These are phyloP conservation scores for Phialemoniopsis sp. DNA, from an alignment of 2,329 filamentous ascomycete genomes.

Conservation along the genomic window DNA sequence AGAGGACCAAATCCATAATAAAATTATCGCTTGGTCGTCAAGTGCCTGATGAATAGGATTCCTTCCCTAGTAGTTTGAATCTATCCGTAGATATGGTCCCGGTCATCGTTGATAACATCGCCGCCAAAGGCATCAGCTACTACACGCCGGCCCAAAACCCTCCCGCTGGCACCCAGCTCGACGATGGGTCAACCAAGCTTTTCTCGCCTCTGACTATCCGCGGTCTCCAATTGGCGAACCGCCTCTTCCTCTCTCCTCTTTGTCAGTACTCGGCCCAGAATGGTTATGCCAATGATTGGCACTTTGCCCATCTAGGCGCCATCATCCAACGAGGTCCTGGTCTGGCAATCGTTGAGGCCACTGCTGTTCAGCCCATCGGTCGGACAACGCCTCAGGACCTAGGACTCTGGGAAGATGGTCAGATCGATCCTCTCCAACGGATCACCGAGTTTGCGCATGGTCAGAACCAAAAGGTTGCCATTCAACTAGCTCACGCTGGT, in stretches of 20 bases:
- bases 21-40: no score
- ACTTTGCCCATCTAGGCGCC: constrained; percentile 33
- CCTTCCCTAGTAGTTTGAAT: no score
- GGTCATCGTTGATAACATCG: constrained; percentile 13
- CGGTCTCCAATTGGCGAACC: constrained; percentile 37
- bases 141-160: constrained; percentile 35
- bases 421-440: constrained; percentile 25
- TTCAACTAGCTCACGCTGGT: constrained; percentile 70
- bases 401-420: constrained; percentile 29
- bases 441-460: constrained; percentile 38
- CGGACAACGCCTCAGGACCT: constrained; percentile 28
- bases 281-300: constrained; percentile 36
- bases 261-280: constrained; percentile 40
- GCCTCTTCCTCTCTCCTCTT: constrained; percentile 42
- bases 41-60: no score
- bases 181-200: constrained; percentile 27
- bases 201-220: constrained; percentile 40
- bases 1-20: no score
- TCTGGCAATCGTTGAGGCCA: constrained; percentile 23
- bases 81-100: no score
- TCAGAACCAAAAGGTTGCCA: constrained; percentile 60
- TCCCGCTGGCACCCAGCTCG: constrained; percentile 28
- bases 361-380: constrained; percentile 21
- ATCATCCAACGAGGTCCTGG: constrained; percentile 27
- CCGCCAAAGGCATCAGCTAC: constrained; percentile 29